phyloP scores from a whole-genome alignment of 2,329 filamentous ascomycete genomes.

The Phoma sp. region DNA sequence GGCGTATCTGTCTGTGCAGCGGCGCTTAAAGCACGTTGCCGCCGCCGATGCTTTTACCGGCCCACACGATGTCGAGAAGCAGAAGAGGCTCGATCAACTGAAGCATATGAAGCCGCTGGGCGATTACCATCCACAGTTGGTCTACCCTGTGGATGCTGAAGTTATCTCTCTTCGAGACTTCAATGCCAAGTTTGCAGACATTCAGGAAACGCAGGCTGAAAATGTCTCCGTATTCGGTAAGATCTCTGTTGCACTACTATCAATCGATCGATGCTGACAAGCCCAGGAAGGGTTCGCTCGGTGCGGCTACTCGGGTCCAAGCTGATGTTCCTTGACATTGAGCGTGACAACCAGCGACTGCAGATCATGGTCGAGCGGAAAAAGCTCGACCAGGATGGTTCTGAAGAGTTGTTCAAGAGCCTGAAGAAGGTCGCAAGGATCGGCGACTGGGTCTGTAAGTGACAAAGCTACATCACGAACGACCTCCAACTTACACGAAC shows the following conservation, averaged over 20 bases:
- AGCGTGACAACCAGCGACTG: slow-evolving; percentile 72
- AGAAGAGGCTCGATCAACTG: slow-evolving; percentile 63
- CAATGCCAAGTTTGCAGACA: slow-evolving; percentile 35
- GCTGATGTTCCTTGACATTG: slow-evolving; percentile 83
- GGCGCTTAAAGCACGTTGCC: slow-evolving; percentile 35
- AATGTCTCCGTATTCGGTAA: slow-evolving; percentile 47
- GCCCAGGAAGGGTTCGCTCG: slow-evolving; percentile 74
- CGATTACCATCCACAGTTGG: slow-evolving; percentile 63
- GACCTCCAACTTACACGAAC: slow-evolving; percentile 18
- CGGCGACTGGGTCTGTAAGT: slow-evolving; percentile 84
- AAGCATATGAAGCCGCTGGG: slow-evolving; percentile 56
- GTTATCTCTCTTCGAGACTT: slow-evolving; percentile 39
- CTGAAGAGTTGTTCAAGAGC: slow-evolving; percentile 59
- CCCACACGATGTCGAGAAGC: slow-evolving; percentile 54
- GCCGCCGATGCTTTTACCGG: slow-evolving; percentile 35
- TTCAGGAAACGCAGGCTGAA: slow-evolving; percentile 35
- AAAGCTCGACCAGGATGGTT: slow-evolving; percentile 53
- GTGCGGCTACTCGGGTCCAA: slow-evolving; percentile 75
- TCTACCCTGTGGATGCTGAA: slow-evolving; percentile 22
- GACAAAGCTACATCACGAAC: slow-evolving; percentile 1
- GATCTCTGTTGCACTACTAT: background rate
- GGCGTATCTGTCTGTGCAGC: slow-evolving; percentile 56
- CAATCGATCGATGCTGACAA: slow-evolving; percentile 31
- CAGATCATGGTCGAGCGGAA: slow-evolving; percentile 79
- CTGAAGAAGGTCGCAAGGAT: slow-evolving; percentile 72